Evolutionary conservation across 768 basidiomycete species (phyloP), one percentile per base, ranked within the genome.

Genomic region (Kwoniella heveanensis): DNA sequence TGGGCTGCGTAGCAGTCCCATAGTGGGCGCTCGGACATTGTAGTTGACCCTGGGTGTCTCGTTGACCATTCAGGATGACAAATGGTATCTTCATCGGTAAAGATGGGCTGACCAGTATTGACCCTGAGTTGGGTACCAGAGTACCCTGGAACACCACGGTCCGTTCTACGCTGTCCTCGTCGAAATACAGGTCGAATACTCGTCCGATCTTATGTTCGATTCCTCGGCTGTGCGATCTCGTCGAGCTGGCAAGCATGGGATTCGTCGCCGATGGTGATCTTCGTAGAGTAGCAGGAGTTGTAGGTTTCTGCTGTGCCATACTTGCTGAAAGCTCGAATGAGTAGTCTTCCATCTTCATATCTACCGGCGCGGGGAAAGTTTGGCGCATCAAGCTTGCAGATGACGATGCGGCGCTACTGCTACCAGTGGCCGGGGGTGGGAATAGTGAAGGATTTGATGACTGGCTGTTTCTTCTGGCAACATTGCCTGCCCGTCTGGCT

Each of bases 321-420:
- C 54, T 46, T 17, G 39, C 39, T 27, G 48, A 53, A 10, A 72
- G 30, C 63, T 74, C 73, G 36, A 74, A 74, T 0, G 70, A 72
- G 56, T 70, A 74, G 39, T 74, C 73, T 29, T 74, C 73, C 57
- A 68, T 63, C 12, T 57, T 60, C 30, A 59, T 64, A 32, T 61
- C 58, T 32, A 52, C 19, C 19, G 57, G 24, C 21, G 53, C 36
- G 7, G 66, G 66, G 17, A 67, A 46, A 15, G 66, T 67, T 49
- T 68, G 66, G 8, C 66, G 57, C 62, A 68, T 54, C 25, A 68
- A 57, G 48, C 62, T 64, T 2, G 60, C 66, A 4, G 66, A 67
- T 6, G 65, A 62, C 4, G 57, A 58, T 3, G 60, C n/a, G 15
- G 63, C 24, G 50, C 50, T 51, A 27, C 55, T 24, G 39, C 8